These are phyloP conservation scores for Obelidium mucronatum DNA, from an alignment of 192 early-diverging fungal species.

Conservation along the genomic window DNA sequence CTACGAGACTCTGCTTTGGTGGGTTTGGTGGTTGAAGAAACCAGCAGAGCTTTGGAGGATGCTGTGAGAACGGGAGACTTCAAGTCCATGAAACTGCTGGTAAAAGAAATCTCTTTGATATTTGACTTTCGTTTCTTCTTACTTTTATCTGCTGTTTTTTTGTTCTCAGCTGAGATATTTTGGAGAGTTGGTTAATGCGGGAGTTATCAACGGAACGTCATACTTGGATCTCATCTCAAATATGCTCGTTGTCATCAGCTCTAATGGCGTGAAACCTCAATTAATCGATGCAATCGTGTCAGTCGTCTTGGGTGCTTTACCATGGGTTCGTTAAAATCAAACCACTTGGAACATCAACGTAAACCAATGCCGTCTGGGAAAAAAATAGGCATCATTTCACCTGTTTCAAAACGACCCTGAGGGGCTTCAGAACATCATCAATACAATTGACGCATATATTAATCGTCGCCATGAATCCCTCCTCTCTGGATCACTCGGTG, in stretches of 20 bases:
- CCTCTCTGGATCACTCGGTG: slow-evolving; percentile 34
- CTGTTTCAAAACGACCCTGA: slow-evolving; percentile 59
- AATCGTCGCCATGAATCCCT: slow-evolving; percentile 24
- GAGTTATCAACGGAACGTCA: slow-evolving; percentile 73
- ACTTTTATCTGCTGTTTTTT: too few species aligned
- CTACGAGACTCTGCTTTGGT: slow-evolving; percentile 71
- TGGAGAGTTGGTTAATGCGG: slow-evolving; percentile 78
- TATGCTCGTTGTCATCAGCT: slow-evolving; percentile 58
- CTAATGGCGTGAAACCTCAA: slow-evolving; percentile 56
- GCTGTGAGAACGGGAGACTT: slow-evolving; percentile 52
- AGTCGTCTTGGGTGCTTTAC: slow-evolving; percentile 78
- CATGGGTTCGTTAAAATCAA: slow-evolving; percentile 64
- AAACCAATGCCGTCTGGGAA: neutral
- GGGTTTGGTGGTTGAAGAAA: slow-evolving; percentile 65
- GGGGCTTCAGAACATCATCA: slow-evolving; percentile 46
- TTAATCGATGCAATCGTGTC: slow-evolving; percentile 76
- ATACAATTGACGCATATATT: slow-evolving; percentile 47
- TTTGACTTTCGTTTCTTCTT: too few species aligned
- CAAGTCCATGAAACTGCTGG: too few species aligned
- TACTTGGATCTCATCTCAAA: slow-evolving; percentile 70
- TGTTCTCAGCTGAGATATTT: slow-evolving; percentile 70
- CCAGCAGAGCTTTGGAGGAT: slow-evolving; percentile 61
- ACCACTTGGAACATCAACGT: neutral
- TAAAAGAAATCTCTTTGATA: too few species aligned
- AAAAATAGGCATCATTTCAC: slow-evolving; percentile 40